phyloP scores from a whole-genome alignment of 1,284 basidiomycete species.

The Rhodotorula mucilaginosa region DNA sequence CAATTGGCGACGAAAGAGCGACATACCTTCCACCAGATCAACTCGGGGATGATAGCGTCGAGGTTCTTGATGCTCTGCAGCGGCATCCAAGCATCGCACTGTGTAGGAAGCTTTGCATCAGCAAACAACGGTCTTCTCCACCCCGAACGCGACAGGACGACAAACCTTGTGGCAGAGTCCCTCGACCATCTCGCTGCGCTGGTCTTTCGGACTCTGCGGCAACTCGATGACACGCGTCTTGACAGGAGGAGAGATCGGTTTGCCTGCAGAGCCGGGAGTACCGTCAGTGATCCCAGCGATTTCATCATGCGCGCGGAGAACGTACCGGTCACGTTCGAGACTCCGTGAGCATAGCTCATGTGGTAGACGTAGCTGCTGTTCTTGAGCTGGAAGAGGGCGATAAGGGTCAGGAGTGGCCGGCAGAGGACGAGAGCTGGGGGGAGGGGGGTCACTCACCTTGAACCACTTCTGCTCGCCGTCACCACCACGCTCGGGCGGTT shows the following conservation, averaged over 20 bases:
- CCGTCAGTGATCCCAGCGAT: not conserved
- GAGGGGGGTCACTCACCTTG: slow-evolving; percentile 60
- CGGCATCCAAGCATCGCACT: slow-evolving; percentile 37
- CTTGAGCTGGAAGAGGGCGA: slow-evolving; percentile 25
- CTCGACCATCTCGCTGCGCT: slow-evolving; percentile 61
- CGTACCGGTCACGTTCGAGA: slow-evolving; percentile 54
- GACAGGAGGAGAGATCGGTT: slow-evolving; percentile 70
- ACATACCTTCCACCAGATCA: slow-evolving; percentile 52
- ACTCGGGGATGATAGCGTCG: slow-evolving; percentile 51
- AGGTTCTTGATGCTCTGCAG: slow-evolving; percentile 39
- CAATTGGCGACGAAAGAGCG: not conserved
- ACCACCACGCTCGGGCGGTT: slow-evolving; percentile 62
- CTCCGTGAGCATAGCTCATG: slow-evolving; percentile 66
- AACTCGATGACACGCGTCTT: slow-evolving; percentile 59
- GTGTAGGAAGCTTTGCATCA: not conserved
- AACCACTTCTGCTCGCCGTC: slow-evolving; percentile 65
- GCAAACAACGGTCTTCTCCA: not conserved
- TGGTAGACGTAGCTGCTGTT: slow-evolving; percentile 57
- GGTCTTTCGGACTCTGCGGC: slow-evolving; percentile 55
- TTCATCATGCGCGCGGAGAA: slow-evolving; percentile 2
- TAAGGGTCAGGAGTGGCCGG: too few species aligned
- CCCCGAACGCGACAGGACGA: slow-evolving; percentile 15
- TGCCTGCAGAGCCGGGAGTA: slow-evolving; percentile 51
- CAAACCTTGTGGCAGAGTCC: slow-evolving; percentile 72
- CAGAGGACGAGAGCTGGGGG: not conserved